Evolutionary conservation across 169 alveolate species (phyloP), one percentile per base, ranked within the genome.

Genomic region (Besnoitia besnoiti): DNA sequence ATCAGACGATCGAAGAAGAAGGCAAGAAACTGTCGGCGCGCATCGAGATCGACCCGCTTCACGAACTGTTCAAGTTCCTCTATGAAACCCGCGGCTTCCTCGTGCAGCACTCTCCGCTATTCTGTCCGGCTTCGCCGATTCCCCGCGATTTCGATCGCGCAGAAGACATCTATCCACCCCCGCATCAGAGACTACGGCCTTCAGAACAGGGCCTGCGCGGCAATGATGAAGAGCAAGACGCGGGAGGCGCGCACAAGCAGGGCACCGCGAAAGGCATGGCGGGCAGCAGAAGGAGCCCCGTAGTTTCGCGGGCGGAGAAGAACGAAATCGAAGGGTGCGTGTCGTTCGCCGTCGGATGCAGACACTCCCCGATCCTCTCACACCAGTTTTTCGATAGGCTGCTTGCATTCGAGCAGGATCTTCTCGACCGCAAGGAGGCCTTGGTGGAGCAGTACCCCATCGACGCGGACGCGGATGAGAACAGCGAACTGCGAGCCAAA

Each of bases 311-410:
- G 7, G 82, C 82, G 8, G 82, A 73, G 82, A 3, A 73, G 82
- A 73, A 30, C 12, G n/a, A 55, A 21, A 73, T 73, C 40, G 33
- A 75, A 76, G 89, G 49, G 33, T 90, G 93, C 42, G 93, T 47
- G 1, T 46, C 93, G 30, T 90, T 50, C 62, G 47, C 61, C 12
- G 82, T 85, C 89, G 93, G 93, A 33, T 47, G 55, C 10, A 21
- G 93, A 27, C 89, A 90, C 62, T 85, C 89, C 24, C 93, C 93
- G 1, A 85, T 90, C 44, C 93, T 90, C 47, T 90, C 93, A 14
- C 93, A 90, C 37, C 93, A 90, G 30, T 73, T 90, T 12, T 90
- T 90, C 46, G 93, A 90, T 44, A 77, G 85, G 0, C 76, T 90
- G 33, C 44, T 90, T 3, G 93, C 44, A 39, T 90, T 50, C 30